phyloP scores from a whole-genome alignment of 2,329 filamentous ascomycete genomes.

The Clarireedia homoeocarpa region DNA sequence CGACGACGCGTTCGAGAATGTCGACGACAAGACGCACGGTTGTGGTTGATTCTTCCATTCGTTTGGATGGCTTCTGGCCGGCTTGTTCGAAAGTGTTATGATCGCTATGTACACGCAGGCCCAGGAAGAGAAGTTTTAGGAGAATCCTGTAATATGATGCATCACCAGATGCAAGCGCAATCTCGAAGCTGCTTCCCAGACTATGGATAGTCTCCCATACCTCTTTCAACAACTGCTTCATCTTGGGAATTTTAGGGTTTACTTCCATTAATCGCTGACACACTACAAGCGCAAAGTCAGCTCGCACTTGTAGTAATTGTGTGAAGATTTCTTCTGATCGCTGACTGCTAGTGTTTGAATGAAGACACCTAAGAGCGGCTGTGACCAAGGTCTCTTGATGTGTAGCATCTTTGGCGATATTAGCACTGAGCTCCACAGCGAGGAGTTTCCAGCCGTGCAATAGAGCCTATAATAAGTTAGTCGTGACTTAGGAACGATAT shows the following conservation, averaged over 20 bases:
- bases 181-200: conserved; percentile 50
- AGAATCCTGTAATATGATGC: conserved; percentile 74
- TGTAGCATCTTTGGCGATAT: conserved; percentile 26
- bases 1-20: conserved; percentile 71
- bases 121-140: conserved; percentile 77
- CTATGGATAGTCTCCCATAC: conserved; percentile 54
- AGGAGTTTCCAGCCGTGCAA: conserved; percentile 87
- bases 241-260: conserved; percentile 40
- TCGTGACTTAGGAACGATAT: conserved; percentile 20
- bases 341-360: conserved; percentile 64
- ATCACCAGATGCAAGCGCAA: conserved; percentile 46
- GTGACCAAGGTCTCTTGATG: conserved; percentile 38
- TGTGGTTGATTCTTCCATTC: conserved; percentile 22
- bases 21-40: conserved; percentile 47
- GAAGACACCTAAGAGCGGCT: conserved; percentile 69
- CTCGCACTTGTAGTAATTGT: conserved; percentile 65
- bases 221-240: conserved; percentile 45
- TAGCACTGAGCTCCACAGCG: conserved; percentile 69
- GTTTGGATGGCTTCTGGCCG: conserved; percentile 18
- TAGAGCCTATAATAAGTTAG: conserved; percentile 47
- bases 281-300: conserved; percentile 74
- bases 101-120: conserved; percentile 55
- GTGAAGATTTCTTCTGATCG: conserved; percentile 77
- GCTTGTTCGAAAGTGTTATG: conserved; percentile 11
- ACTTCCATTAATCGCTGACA: conserved; percentile 67